Conservation (phyloP, 2,329 filamentous ascomycete genomes). For the Penicillium sp. region DNA sequence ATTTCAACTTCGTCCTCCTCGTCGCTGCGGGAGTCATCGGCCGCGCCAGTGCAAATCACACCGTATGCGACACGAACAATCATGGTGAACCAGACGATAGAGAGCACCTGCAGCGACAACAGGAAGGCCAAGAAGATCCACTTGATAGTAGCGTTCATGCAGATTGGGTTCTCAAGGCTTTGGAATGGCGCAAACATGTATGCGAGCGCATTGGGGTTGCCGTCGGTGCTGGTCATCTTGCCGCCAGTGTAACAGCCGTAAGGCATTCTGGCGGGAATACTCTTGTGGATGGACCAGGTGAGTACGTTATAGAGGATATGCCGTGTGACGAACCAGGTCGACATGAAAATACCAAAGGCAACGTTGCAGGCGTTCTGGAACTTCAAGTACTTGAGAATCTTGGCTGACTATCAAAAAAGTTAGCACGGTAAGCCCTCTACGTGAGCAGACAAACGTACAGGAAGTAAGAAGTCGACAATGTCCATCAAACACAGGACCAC, state of each 20-base stretch:
- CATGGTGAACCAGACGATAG: constrained; percentile 84
- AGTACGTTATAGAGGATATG: constrained; percentile 77
- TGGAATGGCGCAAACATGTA: constrained; percentile 74
- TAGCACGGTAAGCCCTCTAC: not conserved
- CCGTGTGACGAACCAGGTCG: constrained; percentile 78
- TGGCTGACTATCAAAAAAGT: constrained; percentile 63
- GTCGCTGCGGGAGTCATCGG: constrained; percentile 85
- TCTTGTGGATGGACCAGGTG: constrained; percentile 76
- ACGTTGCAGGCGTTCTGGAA: constrained; percentile 74
- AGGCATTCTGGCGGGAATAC: constrained; percentile 61
- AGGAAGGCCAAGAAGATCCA: constrained; percentile 75
- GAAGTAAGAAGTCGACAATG: constrained; percentile 81
- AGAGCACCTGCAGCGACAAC: constrained; percentile 73
- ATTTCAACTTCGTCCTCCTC: constrained; percentile 62
- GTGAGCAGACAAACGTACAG: constrained; percentile 56
- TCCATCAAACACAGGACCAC: constrained; percentile 92
- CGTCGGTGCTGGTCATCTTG: constrained; percentile 34
- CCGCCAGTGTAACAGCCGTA: constrained; percentile 68
- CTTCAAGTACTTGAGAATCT: constrained; percentile 87
- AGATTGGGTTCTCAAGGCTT: constrained; percentile 69
- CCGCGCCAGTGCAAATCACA: constrained; percentile 70
- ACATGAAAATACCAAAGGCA: constrained; percentile 80
- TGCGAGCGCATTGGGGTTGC: constrained; percentile 45
- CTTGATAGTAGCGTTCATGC: constrained; percentile 72
- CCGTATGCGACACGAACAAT: constrained; percentile 79